These are phyloP conservation scores for Sporothrix protearum DNA, from an alignment of 2,329 filamentous ascomycete genomes.

Conservation along the genomic window DNA sequence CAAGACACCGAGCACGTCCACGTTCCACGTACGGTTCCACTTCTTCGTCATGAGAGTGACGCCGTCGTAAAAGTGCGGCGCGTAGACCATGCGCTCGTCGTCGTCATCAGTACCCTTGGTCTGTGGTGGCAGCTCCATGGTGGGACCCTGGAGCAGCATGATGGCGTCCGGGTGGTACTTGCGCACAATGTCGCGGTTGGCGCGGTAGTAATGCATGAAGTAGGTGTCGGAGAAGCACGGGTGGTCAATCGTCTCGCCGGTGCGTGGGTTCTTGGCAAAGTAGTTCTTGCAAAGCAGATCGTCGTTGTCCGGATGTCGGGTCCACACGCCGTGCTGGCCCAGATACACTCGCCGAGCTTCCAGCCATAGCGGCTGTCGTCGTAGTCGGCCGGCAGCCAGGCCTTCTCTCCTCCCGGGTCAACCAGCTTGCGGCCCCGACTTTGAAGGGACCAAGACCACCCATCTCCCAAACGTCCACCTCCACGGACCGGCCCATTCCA, in stretches of 20 bases:
- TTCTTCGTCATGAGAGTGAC: constrained; percentile 97
- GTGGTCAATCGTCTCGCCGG: constrained; percentile 71
- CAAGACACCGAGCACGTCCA: constrained; percentile 89
- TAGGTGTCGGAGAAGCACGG: constrained; percentile 86
- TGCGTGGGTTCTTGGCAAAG: constrained; percentile 74
- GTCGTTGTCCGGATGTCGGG: constrained; percentile 60
- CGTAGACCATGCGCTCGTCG: constrained; percentile 84
- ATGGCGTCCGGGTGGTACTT: constrained; percentile 74
- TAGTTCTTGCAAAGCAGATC: constrained; percentile 79
- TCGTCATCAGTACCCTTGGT: constrained; percentile 88
- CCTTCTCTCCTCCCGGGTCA: constrained; percentile 79
- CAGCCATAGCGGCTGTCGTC: constrained; percentile 85
- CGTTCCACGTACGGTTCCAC: constrained; percentile 97
- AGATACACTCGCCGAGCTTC: constrained; percentile 91
- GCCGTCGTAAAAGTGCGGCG: constrained; percentile 95
- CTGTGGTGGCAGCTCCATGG: constrained; percentile 82
- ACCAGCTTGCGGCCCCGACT: constrained; percentile 79
- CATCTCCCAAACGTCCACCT: constrained; percentile 91
- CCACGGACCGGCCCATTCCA: constrained; percentile 84
- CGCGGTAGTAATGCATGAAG: constrained; percentile 81
- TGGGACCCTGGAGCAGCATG: constrained; percentile 86
- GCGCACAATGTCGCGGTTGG: constrained; percentile 71
- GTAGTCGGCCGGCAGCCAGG: constrained; percentile 79
- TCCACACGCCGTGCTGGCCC: constrained; percentile 99
- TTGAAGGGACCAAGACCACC: constrained; percentile 90